Evolutionary conservation across 768 basidiomycete species (phyloP).

Genomic region (Tulasnella sp.): DNA sequence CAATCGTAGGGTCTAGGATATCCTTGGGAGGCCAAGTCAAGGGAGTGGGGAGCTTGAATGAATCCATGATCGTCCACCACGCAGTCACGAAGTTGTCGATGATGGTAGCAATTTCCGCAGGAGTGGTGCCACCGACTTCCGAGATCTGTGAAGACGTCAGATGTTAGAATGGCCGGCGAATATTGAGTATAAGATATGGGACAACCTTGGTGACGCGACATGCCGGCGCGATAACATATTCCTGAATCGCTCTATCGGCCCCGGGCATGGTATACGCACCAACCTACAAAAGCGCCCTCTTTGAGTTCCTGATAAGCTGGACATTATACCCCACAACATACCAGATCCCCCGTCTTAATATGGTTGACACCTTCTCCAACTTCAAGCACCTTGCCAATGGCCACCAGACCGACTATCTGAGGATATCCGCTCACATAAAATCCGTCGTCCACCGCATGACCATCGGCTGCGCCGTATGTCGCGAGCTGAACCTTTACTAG

Average conservation of each 20-base stretch:
- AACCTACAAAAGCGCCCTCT: constrained; percentile 23
- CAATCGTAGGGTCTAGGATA: constrained; percentile 24
- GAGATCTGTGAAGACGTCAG: constrained; percentile 19
- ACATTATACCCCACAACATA: constrained; percentile 18
- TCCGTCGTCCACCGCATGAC: constrained; percentile 32
- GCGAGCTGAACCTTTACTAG: constrained; percentile 35
- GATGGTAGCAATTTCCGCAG: constrained; percentile 33
- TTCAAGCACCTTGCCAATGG: constrained; percentile 32
- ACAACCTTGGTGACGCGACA: constrained; percentile 33
- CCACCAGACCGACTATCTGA: constrained; percentile 31
- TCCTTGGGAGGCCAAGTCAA: constrained; percentile 26
- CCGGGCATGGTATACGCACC: constrained; percentile 25
- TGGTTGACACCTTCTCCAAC: constrained; percentile 30
- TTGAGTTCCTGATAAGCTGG: neutral
- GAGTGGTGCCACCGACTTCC: constrained; percentile 34
- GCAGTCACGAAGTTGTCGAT: constrained; percentile 37
- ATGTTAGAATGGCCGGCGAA: constrained; percentile 3
- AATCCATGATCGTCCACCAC: constrained; percentile 33
- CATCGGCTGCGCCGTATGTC: constrained; percentile 34
- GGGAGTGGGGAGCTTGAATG: constrained; percentile 29
- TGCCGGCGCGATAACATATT: constrained; percentile 28
- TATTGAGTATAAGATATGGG: neutral
- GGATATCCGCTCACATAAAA: constrained; percentile 29
- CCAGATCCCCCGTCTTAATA: constrained; percentile 34
- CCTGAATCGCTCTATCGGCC: constrained; percentile 30